Base-by-base conservation (phyloP, 805 yeast species). In the Saccharomycopsis oosterbeekiorum region DNA sequence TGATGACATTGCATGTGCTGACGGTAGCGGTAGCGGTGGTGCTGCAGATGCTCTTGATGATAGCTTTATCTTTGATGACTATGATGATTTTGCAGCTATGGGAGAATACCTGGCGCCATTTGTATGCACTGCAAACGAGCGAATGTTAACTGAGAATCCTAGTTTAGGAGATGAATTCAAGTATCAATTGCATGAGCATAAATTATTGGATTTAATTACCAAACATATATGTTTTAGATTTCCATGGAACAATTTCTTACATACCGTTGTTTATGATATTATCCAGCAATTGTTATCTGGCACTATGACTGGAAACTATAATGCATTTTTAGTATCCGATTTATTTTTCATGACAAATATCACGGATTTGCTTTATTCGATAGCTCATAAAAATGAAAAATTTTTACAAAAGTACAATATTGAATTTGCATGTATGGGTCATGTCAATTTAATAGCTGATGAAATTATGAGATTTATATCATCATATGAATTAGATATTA, bases 241-340 rank as follows among this genome's bases (percentile, higher is more conserved):
- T 72, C 97, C 98, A 6, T 94, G 98, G 98, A 94, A 94, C 72
- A 94, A 94, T 70, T 94, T 94, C 70, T 81, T 94, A 77, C 99
- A 94, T 73, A 94, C 93, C 69, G 99, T 94, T 62, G 97, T 94
- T 9, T 94, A 93, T 77, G 99, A 94, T 74, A 83, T 94, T 64
- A 86, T 94, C 39, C 99, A 94, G 73, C 99, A 94, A 71, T 84
- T 94, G 19, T 81, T 94, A 71, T 91, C 90, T 72, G 98, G 97
- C 0, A 81, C 86, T 53, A 81, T 86, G 78, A 93, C 89, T 65
- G 82, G 86, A 63, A 93, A 96, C 14, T 92, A 87, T 68, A 93
- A 92, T 74, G 85, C 87, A 65, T 91, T 79, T 75, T 78, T 84
- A 63, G 86, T 84, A 36, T 82, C 76, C 75, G 93, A 89, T 67